These are phyloP conservation scores for Penicillium verhagenii DNA, from an alignment of 495 filamentous ascomycete genomes.

Conservation along the genomic window DNA sequence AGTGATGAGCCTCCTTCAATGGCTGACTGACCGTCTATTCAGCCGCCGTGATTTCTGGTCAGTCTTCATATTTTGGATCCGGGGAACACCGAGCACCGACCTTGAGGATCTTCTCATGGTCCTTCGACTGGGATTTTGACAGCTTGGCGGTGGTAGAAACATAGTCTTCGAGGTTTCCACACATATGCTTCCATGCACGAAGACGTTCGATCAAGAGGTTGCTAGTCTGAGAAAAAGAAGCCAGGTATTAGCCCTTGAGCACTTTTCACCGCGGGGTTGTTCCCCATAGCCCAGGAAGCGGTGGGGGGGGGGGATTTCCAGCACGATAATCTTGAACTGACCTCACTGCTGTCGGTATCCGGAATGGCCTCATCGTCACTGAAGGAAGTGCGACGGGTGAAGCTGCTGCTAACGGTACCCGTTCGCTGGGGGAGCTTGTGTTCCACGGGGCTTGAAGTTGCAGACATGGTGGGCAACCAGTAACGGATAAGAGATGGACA, in stretches of 20 bases:
- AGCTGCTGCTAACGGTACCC: conserved; percentile 48
- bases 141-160: conserved; percentile 78
- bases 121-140: conserved; percentile 81
- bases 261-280: not conserved
- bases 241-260: conserved; percentile 9
- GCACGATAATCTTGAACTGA: conserved; percentile 32
- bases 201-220: conserved; percentile 80
- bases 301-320: not conserved
- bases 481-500: not conserved
- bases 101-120: conserved; percentile 94
- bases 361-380: conserved; percentile 68
- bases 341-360: conserved; percentile 75
- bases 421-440: conserved; percentile 56
- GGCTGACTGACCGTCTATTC: conserved; percentile 77
- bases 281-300: not conserved
- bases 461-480: conserved; percentile 25
- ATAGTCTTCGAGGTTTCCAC: conserved; percentile 87
- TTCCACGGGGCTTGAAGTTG: conserved; percentile 40
- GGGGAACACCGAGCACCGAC: conserved; percentile 35
- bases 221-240: conserved; percentile 53
- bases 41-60: not conserved
- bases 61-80: not conserved
- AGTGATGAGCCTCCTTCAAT: conserved; percentile 83
- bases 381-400: conserved; percentile 38
- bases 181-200: conserved; percentile 93